Evolutionary conservation across 2,329 filamentous ascomycete genomes (phyloP), one percentile per base, ranked within the genome.

Genomic region (Botrytis hyacinthi): DNA sequence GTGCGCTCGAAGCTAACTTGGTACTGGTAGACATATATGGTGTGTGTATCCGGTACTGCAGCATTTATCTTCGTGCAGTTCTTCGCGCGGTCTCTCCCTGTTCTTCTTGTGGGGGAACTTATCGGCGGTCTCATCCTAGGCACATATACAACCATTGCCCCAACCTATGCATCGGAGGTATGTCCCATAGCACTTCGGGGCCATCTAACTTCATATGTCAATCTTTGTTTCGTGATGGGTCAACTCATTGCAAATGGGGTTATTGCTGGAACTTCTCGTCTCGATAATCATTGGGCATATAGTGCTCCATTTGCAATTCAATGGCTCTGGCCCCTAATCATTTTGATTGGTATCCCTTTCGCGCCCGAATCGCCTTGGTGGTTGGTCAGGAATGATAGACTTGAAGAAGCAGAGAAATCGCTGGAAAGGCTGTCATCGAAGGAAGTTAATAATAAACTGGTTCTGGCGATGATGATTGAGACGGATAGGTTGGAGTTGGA

Each of bases 401-500:
- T 83, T 0, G 81, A 84, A 32, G 84, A 86, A 54, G 85, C 85
- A 7, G 74, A 77, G 46, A 76, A 73, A 74, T 78, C 78, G 65
- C 60, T 78, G 1, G 66, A 68, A 71, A 77, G 70, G 74, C 62
- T 78, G 2, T 77, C 76, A 74, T 81, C 77, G 71, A 61, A 57
- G 44, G 72, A 14, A 59, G 65, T 85, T 71, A 81, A 84, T 48
- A 79, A 81, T 12, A 82, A 86, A 37, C n/a, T 59, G 22, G 83
- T 83, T 1, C 76, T 89, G 18, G 85, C 86, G 2, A 84, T 86
- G 75, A 89, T 90, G 75, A 81, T 85, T 32, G 85, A 89, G 77
- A 90, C 88, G 0, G 86, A 90, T 76, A 82, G 84, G 66, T 80
- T 88, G 1, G 88, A 90, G 76, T 80, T 84, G 65, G 84, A 87